Evolutionary conservation across 768 basidiomycete genomes (phyloP).

Genomic region (Xerocomellus amylosporus): DNA sequence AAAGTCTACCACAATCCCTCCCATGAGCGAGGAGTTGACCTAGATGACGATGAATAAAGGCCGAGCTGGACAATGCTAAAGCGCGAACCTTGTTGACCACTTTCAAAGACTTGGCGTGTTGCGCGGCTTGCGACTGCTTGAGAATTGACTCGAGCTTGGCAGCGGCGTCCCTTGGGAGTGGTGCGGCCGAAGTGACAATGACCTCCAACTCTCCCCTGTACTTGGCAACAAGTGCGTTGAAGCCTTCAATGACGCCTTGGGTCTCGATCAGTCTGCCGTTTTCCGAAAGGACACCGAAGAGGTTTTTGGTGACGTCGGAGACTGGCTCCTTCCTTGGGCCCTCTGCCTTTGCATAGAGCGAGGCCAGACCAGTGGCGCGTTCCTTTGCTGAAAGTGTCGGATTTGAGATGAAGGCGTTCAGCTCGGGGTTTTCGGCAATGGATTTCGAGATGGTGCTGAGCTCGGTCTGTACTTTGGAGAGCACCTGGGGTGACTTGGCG

Average conservation of each 20-base stretch:
- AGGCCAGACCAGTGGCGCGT: conserved; percentile 61
- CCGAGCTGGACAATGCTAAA: background rate
- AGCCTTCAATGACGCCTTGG: conserved; percentile 83
- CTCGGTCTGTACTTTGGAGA: conserved; percentile 85
- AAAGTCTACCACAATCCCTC: conserved; percentile 93
- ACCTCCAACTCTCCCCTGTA: conserved; percentile 94
- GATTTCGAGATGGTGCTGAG: conserved; percentile 66
- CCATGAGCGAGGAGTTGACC: conserved; percentile 91
- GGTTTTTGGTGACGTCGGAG: conserved; percentile 88
- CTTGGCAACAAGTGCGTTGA: conserved; percentile 83
- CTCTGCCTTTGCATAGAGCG: conserved; percentile 68
- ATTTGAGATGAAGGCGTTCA: conserved; percentile 77
- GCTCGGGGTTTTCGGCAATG: conserved; percentile 62
- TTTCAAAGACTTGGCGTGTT: conserved; percentile 85
- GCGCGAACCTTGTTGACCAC: conserved; percentile 81
- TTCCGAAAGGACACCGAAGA: conserved; percentile 85
- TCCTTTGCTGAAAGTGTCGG: conserved; percentile 87
- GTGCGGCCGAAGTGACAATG: conserved; percentile 81
- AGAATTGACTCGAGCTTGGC: conserved; percentile 78
- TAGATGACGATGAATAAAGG: conserved; percentile 31
- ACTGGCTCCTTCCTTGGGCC: conserved; percentile 70
- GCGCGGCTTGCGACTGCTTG: conserved; percentile 82
- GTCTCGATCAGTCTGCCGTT: conserved; percentile 90
- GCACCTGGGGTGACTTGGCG: conserved; percentile 75
- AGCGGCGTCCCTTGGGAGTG: conserved; percentile 74